Conservation (phyloP, 2,329 filamentous ascomycete genomes). For the Bipolaris gigantea region DNA sequence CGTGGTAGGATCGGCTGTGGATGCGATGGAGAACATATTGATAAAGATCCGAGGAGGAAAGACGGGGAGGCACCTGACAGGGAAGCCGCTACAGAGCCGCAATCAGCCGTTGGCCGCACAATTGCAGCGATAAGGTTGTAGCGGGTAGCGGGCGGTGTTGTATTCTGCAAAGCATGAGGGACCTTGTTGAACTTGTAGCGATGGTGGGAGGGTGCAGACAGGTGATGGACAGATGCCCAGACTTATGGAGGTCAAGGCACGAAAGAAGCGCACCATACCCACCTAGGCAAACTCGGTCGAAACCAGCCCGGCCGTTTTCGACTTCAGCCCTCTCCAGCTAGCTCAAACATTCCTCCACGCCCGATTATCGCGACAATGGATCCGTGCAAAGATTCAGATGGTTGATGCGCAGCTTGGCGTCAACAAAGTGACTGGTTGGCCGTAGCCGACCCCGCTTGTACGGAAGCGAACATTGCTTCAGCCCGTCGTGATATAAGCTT, state of each 20-base stretch:
- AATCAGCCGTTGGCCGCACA: slow-evolving; percentile 26
- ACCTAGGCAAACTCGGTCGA: slow-evolving; percentile 21
- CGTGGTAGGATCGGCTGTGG: slow-evolving; percentile 37
- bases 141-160: slow-evolving; percentile 15
- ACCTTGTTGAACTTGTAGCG: slow-evolving; percentile 35
- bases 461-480: slow-evolving; percentile 11
- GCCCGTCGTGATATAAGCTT: slow-evolving; percentile 3
- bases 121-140: slow-evolving; percentile 16
- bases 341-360: not conserved
- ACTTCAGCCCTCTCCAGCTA: slow-evolving; percentile 10
- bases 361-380: slow-evolving; percentile 2
- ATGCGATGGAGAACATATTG: slow-evolving; percentile 42
- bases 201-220: slow-evolving; percentile 28
- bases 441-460: slow-evolving; percentile 13
- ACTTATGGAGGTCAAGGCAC: slow-evolving; percentile 31
- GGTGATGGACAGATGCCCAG: slow-evolving; percentile 23
- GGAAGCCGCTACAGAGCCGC: slow-evolving; percentile 23
- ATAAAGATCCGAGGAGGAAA: slow-evolving; percentile 18
- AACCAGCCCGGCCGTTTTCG: slow-evolving; percentile 19
- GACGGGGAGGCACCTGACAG: slow-evolving; percentile 35
- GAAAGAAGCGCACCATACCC: slow-evolving; percentile 27
- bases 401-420: slow-evolving; percentile 6
- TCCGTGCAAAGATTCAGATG: slow-evolving; percentile 2
- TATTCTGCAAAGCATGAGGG: slow-evolving; percentile 26
- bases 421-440: slow-evolving; percentile 8